These are phyloP conservation scores for Diaporthe sp. DNA, from an alignment of 2,329 filamentous ascomycete species.

Conservation along the genomic window DNA sequence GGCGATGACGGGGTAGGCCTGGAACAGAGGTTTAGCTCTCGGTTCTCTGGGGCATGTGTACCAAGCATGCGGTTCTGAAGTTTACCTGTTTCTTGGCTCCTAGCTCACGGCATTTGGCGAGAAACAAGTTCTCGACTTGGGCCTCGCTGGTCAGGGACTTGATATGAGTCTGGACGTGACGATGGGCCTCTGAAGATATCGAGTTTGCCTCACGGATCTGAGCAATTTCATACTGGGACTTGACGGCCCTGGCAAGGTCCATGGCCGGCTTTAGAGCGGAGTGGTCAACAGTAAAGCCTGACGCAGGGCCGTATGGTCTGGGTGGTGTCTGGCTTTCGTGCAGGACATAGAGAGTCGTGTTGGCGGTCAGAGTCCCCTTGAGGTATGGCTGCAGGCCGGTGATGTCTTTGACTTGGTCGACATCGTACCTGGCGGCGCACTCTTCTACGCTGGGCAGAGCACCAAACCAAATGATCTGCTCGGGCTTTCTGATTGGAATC, in stretches of 20 bases:
- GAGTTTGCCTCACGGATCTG: slow-evolving; percentile 85
- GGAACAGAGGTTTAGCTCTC: neutral
- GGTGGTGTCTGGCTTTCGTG: slow-evolving; percentile 49
- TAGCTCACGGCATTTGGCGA: slow-evolving; percentile 76
- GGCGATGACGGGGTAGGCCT: slow-evolving; percentile 88
- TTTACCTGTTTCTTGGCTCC: slow-evolving; percentile 76
- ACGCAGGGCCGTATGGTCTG: slow-evolving; percentile 1
- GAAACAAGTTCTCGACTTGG: slow-evolving; percentile 84
- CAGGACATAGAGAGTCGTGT: slow-evolving; percentile 58
- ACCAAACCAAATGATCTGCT: slow-evolving; percentile 74
- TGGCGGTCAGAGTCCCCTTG: slow-evolving; percentile 56
- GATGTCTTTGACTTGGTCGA: slow-evolving; percentile 77
- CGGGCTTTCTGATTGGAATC: slow-evolving; percentile 77
- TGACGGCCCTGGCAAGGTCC: slow-evolving; percentile 83
- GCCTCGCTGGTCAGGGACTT: slow-evolving; percentile 79
- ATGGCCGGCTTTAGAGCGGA: slow-evolving; percentile 76
- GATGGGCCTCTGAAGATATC: slow-evolving; percentile 83
- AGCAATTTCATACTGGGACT: slow-evolving; percentile 87
- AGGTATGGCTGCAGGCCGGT: slow-evolving; percentile 63
- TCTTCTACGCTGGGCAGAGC: slow-evolving; percentile 71
- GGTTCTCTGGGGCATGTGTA: neutral
- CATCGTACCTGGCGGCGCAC: slow-evolving; percentile 72
- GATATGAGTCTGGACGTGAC: slow-evolving; percentile 75
- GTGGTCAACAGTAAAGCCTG: slow-evolving; percentile 56
- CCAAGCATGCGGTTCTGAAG: neutral